Evolutionary conservation across 2,329 filamentous ascomycete genomes (phyloP), one percentile per base, ranked within the genome.

Genomic region (Fusarium sp.): DNA sequence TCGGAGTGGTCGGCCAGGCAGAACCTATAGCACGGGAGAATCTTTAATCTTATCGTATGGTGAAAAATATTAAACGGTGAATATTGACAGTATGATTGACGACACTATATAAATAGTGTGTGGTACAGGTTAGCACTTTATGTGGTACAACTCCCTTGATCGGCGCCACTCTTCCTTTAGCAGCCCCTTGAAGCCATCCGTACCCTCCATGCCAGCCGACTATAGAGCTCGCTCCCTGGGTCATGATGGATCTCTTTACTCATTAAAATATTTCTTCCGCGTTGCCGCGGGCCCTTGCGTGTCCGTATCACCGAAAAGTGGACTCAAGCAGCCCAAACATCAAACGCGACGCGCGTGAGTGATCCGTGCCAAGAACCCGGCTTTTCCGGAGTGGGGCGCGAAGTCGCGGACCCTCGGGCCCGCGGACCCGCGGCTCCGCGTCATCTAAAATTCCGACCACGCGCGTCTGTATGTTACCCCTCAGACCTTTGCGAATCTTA

Each of bases 41-140:
- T 9, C 11, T 40, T 40, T 1, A 18, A 11, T 13, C 6, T 3
- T 4, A 13, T 40, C 16, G 0, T 10, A 1, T 9, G 1, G 0
- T 6, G n/a, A 40, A 40, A 13, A 13, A 13, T 3, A 11, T 2
- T 18, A 6, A 2, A 11, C 2, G 16, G 11, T 40, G 3, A 40
- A 7, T 6, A 38, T 18, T 2, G 5, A 13, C 36, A 13, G 9
- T 0, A 7, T 6, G 16, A 40, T 20, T 3, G 6, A 11, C 13
- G 6, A 42, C 2, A 8, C 38, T 4, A 14, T 20, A 42, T 42
- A 42, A 42, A 42, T 42, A 42, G 38, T 4, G 11, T 7, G 11
- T 13, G 18, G 18, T 11, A 42, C 4, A 42, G 18, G 16, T 13
- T 20, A 8, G 3, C 10, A 20, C 16, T 20, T 18, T 10, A 40